Evolutionary conservation across 345 rosid species (phyloP).

Genomic region (Citrus mangshanensis): DNA sequence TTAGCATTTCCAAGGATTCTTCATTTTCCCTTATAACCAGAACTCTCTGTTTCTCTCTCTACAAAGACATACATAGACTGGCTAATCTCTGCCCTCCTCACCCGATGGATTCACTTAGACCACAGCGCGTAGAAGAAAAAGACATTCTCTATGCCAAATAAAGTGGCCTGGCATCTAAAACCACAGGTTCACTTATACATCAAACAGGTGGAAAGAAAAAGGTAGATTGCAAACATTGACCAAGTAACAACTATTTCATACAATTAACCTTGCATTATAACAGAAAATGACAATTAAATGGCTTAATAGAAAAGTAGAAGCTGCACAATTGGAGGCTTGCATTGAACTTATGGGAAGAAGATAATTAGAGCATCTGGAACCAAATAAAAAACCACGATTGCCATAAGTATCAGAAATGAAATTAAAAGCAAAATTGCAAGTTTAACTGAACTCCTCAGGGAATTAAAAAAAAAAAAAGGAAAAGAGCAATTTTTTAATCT

Average conservation of each 20-base stretch:
- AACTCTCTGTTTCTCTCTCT: background rate
- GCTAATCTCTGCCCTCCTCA: background rate
- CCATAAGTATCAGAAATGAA: background rate
- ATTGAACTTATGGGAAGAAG: background rate
- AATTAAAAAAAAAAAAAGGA: background rate
- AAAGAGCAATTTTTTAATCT: background rate
- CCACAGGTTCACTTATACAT: background rate
- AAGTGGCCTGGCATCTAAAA: background rate
- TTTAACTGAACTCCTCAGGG: background rate
- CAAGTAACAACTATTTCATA: background rate
- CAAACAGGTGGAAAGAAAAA: background rate
- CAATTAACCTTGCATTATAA: background rate
- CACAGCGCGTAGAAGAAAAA: background rate
- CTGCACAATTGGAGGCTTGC: conserved; percentile 1
- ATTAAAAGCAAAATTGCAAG: background rate
- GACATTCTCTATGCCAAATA: background rate
- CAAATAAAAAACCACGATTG: background rate
- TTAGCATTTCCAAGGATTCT: background rate
- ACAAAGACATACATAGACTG: background rate
- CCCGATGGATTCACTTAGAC: background rate
- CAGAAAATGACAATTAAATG: background rate
- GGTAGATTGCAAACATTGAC: background rate
- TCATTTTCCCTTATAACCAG: background rate
- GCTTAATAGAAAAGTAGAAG: background rate
- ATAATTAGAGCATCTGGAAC: background rate